Conservation (phyloP, 192 early-diverging fungal species). For the Backusella tuberculispora region DNA sequence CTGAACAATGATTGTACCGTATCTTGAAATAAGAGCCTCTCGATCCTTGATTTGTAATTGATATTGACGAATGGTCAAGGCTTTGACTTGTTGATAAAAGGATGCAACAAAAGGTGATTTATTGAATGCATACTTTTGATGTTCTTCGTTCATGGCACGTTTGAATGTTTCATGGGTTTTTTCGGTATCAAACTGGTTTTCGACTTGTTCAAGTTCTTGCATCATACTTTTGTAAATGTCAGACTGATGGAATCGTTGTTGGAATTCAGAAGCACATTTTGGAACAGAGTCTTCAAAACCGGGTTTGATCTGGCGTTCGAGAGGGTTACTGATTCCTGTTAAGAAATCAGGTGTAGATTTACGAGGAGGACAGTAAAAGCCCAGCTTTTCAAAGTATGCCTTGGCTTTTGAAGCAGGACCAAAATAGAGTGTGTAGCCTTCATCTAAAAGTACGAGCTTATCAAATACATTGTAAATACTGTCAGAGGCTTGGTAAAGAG, state of each 20-base stretch:
- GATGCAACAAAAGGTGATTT: slow-evolving; percentile 68
- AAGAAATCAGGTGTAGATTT: slow-evolving; percentile 76
- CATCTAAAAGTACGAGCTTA: slow-evolving; percentile 66
- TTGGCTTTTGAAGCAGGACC: slow-evolving; percentile 63
- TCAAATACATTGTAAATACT: slow-evolving; percentile 78
- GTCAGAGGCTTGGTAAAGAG: slow-evolving; percentile 72
- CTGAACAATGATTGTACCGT: slow-evolving; percentile 56
- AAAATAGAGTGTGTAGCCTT: slow-evolving; percentile 71
- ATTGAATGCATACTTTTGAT: slow-evolving; percentile 52
- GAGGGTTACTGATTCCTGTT: slow-evolving; percentile 69
- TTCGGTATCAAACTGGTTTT: slow-evolving; percentile 35
- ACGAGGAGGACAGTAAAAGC: slow-evolving; percentile 64
- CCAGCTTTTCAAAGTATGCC: slow-evolving; percentile 64
- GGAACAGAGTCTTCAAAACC: slow-evolving; percentile 67
- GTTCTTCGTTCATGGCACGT: slow-evolving; percentile 56
- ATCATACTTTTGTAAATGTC: slow-evolving; percentile 42
- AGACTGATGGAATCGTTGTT: slow-evolving; percentile 53
- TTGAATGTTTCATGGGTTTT: slow-evolving; percentile 40
- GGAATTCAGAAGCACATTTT: slow-evolving; percentile 64
- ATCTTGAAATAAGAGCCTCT: slow-evolving; percentile 55
- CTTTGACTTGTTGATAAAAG: slow-evolving; percentile 63
- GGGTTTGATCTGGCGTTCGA: slow-evolving; percentile 50
- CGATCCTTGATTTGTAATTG: slow-evolving; percentile 61
- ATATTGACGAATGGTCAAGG: slow-evolving; percentile 65
- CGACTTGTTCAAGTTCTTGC: slow-evolving; percentile 48